Evolutionary conservation across 345 rosid species (phyloP).

Genomic region (Microthlaspi erraticum): DNA sequence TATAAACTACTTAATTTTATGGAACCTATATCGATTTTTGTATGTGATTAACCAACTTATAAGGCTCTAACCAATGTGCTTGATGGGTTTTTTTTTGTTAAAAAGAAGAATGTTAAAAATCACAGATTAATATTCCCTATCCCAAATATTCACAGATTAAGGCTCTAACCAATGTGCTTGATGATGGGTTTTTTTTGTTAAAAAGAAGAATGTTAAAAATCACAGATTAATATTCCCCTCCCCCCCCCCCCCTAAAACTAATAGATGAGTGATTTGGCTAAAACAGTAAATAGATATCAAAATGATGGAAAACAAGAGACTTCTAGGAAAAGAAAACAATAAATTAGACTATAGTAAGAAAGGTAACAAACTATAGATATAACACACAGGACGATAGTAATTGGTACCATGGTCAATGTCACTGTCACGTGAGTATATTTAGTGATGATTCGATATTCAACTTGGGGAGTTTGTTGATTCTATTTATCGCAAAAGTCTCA

Average conservation of each 20-base stretch:
- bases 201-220: too few species aligned
- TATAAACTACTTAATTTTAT: neutral
- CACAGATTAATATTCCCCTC: too few species aligned
- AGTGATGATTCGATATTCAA: constrained; percentile 34
- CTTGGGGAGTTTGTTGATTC: neutral
- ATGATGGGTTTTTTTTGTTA: too few species aligned
- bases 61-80: too few species aligned
- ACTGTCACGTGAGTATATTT: constrained; percentile 49
- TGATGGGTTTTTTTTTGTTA: too few species aligned
- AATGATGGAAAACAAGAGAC: neutral
- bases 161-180: too few species aligned
- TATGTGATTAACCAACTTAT: too few species aligned
- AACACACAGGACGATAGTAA: constrained; percentile 5
- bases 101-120: too few species aligned
- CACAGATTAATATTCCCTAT: too few species aligned
- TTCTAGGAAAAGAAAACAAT: neutral
- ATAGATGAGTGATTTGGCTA: neutral
- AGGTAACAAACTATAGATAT: neutral
- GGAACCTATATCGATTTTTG: neutral
- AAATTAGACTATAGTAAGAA: neutral
- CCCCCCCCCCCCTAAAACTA: too few species aligned
- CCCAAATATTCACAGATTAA: too few species aligned
- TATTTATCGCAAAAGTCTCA: neutral
- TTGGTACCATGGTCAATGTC: constrained; percentile 34
- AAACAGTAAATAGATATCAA: neutral